Conservation (phyloP, 192 early-diverging fungal species). For the Coemansia sp. region DNA sequence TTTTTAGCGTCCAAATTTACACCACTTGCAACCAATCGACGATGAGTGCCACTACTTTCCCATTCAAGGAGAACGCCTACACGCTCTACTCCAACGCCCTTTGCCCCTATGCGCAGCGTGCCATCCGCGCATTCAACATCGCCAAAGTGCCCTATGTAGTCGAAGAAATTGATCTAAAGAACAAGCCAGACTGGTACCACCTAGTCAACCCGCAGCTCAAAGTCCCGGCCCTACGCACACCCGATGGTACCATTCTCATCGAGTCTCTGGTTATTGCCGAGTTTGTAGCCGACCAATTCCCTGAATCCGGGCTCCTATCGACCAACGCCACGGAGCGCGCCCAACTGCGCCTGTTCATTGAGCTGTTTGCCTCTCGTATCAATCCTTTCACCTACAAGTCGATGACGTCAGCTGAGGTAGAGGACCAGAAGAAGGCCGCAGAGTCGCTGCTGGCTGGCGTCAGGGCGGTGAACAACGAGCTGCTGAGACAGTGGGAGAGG, state of each 20-base stretch:
- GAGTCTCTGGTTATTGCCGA: constrained; percentile 69
- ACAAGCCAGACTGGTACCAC: constrained; percentile 64
- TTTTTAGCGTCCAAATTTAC: neutral
- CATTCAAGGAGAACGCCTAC: constrained; percentile 31
- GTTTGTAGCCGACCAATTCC: constrained; percentile 62
- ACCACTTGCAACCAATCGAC: neutral
- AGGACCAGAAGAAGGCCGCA: constrained; percentile 21
- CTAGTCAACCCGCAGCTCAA: constrained; percentile 68
- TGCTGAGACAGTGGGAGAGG: constrained; percentile 28
- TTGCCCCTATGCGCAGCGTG: constrained; percentile 74
- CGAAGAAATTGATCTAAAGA: constrained; percentile 63
- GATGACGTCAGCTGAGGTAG: constrained; percentile 3
- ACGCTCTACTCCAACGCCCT: constrained; percentile 58
- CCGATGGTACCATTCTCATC: constrained; percentile 58
- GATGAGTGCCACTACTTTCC: constrained; percentile 19
- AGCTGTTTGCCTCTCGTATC: constrained; percentile 15
- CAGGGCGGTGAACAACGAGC: constrained; percentile 18
- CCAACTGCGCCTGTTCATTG: constrained; percentile 45
- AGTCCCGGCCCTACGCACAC: constrained; percentile 61
- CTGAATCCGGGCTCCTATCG: constrained; percentile 49
- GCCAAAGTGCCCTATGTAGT: constrained; percentile 54
- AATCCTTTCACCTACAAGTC: constrained; percentile 17
- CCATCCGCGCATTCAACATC: constrained; percentile 61
- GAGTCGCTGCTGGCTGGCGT: constrained; percentile 13
- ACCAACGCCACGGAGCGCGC: constrained; percentile 29